phyloP scores from a whole-genome alignment of 129 eudicot species.

The Erigeron canadensis region DNA sequence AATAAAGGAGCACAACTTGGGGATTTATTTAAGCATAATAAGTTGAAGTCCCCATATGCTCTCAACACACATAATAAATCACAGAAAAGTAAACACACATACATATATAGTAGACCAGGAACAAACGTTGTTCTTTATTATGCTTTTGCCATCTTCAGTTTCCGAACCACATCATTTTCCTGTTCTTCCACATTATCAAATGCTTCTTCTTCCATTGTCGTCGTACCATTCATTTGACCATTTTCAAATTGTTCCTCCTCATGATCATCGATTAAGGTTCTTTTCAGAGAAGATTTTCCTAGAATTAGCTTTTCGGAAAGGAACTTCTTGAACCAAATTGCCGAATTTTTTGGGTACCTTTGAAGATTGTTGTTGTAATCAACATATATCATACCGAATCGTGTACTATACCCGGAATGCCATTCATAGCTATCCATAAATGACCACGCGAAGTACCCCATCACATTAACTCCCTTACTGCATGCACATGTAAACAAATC shows the following conservation, averaged over 20 bases:
- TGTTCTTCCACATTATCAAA: background rate
- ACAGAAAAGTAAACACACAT: background rate
- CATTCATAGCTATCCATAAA: constrained; percentile 60
- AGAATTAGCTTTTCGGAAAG: constrained; percentile 18
- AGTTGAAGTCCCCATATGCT: background rate
- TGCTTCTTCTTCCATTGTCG: background rate
- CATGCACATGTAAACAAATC: background rate
- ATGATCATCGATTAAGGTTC: background rate
- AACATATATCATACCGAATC: constrained; percentile 54
- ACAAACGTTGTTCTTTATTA: background rate
- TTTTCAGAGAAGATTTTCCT: background rate
- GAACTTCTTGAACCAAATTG: constrained; percentile 47
- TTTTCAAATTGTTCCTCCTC: constrained; percentile 12
- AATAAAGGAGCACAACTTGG: too few relatives aligned
- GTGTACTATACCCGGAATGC: constrained; percentile 35
- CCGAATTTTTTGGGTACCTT: constrained; percentile 54
- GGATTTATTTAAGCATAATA: background rate
- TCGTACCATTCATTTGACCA: background rate
- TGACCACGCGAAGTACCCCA: constrained; percentile 58
- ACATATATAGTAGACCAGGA: background rate
- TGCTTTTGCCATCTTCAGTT: constrained; percentile 12
- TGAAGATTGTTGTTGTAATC: constrained; percentile 36
- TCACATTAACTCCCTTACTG: constrained; percentile 31
- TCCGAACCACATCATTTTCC: background rate
- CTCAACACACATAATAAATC: background rate